phyloP scores from a whole-genome alignment of 2,329 filamentous ascomycete species.

The Ceratocystis albifundus region DNA sequence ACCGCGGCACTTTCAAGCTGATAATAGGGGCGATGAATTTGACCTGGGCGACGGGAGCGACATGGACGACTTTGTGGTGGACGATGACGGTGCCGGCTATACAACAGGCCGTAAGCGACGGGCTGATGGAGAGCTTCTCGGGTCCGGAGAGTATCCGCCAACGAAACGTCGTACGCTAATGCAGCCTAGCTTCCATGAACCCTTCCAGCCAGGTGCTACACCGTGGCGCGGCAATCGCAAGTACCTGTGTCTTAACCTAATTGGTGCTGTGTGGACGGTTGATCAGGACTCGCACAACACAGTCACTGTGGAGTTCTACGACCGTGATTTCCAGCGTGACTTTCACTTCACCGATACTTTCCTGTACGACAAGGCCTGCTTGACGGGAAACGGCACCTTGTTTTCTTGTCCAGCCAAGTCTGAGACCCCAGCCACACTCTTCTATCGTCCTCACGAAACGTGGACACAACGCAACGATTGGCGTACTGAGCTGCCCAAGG shows the following conservation, averaged over 20 bases:
- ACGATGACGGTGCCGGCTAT: constrained; percentile 92
- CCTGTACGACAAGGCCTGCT: constrained; percentile 88
- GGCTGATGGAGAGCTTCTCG: constrained; percentile 41
- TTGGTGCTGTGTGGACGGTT: constrained; percentile 93
- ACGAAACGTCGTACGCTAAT: constrained; percentile 40
- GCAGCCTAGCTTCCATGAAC: constrained; percentile 59
- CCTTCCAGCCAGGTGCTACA: constrained; percentile 85
- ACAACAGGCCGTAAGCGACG: constrained; percentile 43
- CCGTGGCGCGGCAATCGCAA: constrained; percentile 91
- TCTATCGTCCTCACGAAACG: constrained; percentile 92
- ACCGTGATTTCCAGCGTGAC: constrained; percentile 80
- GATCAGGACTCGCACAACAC: constrained; percentile 90
- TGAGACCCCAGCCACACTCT: constrained; percentile 63
- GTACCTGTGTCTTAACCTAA: constrained; percentile 85
- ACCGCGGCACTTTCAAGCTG: constrained; percentile 55
- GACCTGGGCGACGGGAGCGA: constrained; percentile 54
- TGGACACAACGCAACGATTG: constrained; percentile 89
- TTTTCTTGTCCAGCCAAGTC: constrained; percentile 68
- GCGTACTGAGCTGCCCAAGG: constrained; percentile 73
- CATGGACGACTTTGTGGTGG: constrained; percentile 75
- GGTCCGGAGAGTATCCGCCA: constrained; percentile 26
- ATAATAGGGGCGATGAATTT: constrained; percentile 48
- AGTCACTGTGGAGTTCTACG: constrained; percentile 94
- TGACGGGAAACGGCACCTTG: constrained; percentile 72
- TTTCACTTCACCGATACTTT: constrained; percentile 98